Conservation (phyloP, 805 yeast species). For the Grigorovia jiainica region DNA sequence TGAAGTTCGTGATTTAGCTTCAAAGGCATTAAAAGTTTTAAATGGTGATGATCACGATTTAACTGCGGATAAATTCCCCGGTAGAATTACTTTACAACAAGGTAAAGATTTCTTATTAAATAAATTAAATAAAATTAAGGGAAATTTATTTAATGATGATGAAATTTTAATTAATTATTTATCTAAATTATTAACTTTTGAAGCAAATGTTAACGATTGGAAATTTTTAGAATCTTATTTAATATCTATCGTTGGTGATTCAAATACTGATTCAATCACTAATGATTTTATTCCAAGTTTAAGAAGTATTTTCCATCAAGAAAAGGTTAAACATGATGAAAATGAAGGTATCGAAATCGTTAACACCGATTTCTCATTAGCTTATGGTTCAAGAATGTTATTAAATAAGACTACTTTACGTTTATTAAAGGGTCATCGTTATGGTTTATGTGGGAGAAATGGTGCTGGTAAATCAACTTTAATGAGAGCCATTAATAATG, state of each 20-base stretch:
- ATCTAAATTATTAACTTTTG: slow-evolving; percentile 43
- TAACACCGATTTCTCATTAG: slow-evolving; percentile 88
- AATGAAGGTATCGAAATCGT: slow-evolving; percentile 86
- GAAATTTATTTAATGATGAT: slow-evolving; percentile 20
- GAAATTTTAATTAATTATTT: slow-evolving; percentile 39
- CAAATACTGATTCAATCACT: slow-evolving; percentile 29
- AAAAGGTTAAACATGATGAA: slow-evolving; percentile 40
- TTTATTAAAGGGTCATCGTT: slow-evolving; percentile 87
- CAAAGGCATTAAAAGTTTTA: slow-evolving; percentile 74
- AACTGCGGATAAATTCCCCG: slow-evolving; percentile 54
- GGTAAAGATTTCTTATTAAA: slow-evolving; percentile 38
- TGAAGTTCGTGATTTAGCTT: slow-evolving; percentile 90
- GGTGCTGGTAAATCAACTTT: slow-evolving; percentile 98
- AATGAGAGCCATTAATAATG: slow-evolving; percentile 94
- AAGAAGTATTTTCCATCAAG: slow-evolving; percentile 43
- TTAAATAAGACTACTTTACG: slow-evolving; percentile 85
- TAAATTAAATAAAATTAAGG: slow-evolving; percentile 10
- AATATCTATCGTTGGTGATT: slow-evolving; percentile 30
- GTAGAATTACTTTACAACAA: slow-evolving; percentile 51
- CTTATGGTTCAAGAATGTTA: slow-evolving; percentile 96
- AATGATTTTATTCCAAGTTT: slow-evolving; percentile 38
- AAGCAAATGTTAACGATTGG: slow-evolving; percentile 70
- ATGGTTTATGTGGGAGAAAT: slow-evolving; percentile 95
- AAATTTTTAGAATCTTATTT: slow-evolving; percentile 49
- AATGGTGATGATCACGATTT: slow-evolving; percentile 69